A percentile compares a stretch with the other conserved stretches of the same genome.
phyloP scores from a whole-genome alignment of 176 grass and related monocot genomes.

The Raddia guianensis region DNA sequence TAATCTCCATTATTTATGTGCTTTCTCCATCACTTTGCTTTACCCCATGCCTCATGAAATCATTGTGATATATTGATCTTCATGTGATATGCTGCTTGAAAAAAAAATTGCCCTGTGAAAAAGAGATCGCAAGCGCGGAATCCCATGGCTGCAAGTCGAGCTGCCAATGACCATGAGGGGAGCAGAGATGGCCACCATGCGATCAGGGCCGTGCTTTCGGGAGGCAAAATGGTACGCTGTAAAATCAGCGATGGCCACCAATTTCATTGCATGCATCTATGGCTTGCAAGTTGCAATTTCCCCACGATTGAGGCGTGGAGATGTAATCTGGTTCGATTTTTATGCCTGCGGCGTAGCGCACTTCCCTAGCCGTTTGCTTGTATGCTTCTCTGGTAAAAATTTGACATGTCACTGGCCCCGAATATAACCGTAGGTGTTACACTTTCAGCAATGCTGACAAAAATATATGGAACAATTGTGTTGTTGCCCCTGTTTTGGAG shows the following conservation, averaged over 20 bases:
- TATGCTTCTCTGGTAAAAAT: too few relatives aligned
- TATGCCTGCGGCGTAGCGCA: too few relatives aligned
- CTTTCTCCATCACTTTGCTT: neutral
- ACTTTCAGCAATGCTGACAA: too few relatives aligned
- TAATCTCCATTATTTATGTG: conserved; percentile 7
- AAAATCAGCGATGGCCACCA: neutral
- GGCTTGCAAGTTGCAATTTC: too few relatives aligned
- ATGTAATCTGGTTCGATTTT: too few relatives aligned
- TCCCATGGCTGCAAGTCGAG: neutral
- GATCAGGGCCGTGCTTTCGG: conserved; percentile 15
- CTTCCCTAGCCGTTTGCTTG: too few relatives aligned
- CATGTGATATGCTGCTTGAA: conserved; percentile 15
- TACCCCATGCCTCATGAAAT: conserved; percentile 9
- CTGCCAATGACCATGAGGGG: neutral
- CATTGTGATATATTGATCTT: neutral
- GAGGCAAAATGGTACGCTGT: neutral
- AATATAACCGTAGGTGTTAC: too few relatives aligned
- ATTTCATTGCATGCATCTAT: too few relatives aligned
- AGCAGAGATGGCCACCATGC: neutral
- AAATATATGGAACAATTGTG: too few relatives aligned
- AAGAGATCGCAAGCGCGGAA: conserved; percentile 11
- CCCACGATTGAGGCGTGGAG: too few relatives aligned
- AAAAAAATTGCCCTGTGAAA: conserved; percentile 36
- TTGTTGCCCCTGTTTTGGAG: too few relatives aligned
- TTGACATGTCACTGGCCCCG: too few relatives aligned